These are phyloP conservation scores for Russula vinacea DNA, from an alignment of 768 basidiomycete species.

Conservation along the genomic window DNA sequence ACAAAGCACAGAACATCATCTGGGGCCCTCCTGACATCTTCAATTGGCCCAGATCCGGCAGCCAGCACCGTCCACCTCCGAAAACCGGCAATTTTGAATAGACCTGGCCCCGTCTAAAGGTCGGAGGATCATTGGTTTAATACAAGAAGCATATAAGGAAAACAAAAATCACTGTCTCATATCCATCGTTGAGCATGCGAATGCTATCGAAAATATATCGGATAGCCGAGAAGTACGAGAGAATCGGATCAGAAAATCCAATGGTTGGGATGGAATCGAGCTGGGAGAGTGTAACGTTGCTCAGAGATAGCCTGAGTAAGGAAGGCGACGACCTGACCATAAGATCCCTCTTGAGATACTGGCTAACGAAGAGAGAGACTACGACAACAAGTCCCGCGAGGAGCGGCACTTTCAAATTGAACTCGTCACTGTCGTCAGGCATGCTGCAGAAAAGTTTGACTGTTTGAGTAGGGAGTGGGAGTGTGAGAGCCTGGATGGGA, in stretches of 20 bases:
- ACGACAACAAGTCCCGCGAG: background rate
- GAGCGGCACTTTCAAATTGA: background rate
- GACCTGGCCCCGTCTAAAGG: background rate
- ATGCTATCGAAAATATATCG: background rate
- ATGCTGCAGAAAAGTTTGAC: too few species aligned
- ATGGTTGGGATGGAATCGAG: background rate
- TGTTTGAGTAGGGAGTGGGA: too few species aligned
- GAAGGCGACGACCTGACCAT: background rate
- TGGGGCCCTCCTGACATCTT: too few species aligned
- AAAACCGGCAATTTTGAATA: too few species aligned
- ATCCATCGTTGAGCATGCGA: constrained; percentile 1
- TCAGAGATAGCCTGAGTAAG: background rate
- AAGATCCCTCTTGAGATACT: background rate
- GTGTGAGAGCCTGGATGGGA: too few species aligned
- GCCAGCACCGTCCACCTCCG: too few species aligned
- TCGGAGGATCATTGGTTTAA: background rate
- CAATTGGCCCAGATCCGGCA: too few species aligned
- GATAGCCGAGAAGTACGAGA: constrained; percentile 31
- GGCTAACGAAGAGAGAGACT: background rate
- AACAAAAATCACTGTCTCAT: background rate
- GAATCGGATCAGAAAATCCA: constrained; percentile 27
- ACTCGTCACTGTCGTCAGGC: too few species aligned
- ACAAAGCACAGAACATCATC: background rate
- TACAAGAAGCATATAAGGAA: background rate
- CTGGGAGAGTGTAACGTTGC: background rate